These are phyloP conservation scores for Plantago coronopus DNA, from an alignment of 305 asterid species.

Conservation along the genomic window DNA sequence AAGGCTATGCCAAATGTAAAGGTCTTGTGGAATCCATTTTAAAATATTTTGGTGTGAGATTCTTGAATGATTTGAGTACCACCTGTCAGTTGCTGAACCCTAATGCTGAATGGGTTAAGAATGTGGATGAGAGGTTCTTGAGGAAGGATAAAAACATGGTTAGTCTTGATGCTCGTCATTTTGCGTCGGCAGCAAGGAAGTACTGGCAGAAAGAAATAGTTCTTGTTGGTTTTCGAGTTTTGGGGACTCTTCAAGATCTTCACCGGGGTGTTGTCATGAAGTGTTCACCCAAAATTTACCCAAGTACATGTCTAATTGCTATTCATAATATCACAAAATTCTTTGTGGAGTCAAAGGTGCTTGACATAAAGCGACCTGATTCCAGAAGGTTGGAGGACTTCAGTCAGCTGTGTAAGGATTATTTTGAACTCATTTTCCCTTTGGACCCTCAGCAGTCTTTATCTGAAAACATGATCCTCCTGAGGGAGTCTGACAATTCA, in stretches of 20 bases:
- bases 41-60: conserved; percentile 51
- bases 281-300: conserved; percentile 25
- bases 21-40: conserved; percentile 32
- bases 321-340: conserved; percentile 36
- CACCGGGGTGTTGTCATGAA: conserved; percentile 12
- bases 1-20: conserved; percentile 18
- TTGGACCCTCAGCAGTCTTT: conserved; percentile 37
- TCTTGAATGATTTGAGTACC: conserved; percentile 18
- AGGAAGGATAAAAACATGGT: conserved; percentile 20
- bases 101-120: conserved; percentile 46
- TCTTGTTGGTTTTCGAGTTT: conserved; percentile 40
- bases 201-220: conserved; percentile 44
- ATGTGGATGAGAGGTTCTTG: conserved; percentile 26
- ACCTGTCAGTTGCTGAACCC: conserved; percentile 41
- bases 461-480: conserved; percentile 32
- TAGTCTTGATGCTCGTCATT: conserved; percentile 33
- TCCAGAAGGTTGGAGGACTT: conserved; percentile 23
- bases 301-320: conserved; percentile 34
- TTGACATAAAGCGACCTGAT: conserved; percentile 17
- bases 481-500: conserved; percentile 44
- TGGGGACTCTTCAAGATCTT: conserved; percentile 40
- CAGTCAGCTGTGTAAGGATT: conserved; percentile 22
- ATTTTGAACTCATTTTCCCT: conserved; percentile 42
- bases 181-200: conserved; percentile 38
- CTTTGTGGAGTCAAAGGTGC: conserved; percentile 25